Base-by-base conservation (phyloP, 2,329 filamentous ascomycete species). In the Pyricularia sp. region DNA sequence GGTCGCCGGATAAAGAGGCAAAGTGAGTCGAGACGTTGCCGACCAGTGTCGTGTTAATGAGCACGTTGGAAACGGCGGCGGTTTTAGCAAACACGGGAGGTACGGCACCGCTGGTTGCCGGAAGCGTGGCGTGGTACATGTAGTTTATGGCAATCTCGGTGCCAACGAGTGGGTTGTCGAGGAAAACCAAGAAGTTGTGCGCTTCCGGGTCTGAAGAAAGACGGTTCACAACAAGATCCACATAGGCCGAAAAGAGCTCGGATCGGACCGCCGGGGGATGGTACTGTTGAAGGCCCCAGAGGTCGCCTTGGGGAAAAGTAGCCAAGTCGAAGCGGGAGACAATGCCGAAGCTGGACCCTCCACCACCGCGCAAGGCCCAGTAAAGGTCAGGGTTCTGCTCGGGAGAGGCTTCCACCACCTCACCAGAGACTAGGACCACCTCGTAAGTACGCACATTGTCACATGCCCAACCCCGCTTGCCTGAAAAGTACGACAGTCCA, bases 291-390 rank as follows among this genome's bases (percentile, higher is more conserved):
- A 80, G 83, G 75, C 26, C 17, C 78, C 79, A 83, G 67, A 83
- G 71, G n/a, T 79, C 70, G 23, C 77, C 79, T 28, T 81, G 77
- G 4, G 74, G 74, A 71, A 80, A 79, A 0, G 81, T 79, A 70
- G 80, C 75, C 9, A 86, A 74, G 11, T 79, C 73, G 71, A 83
- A 83, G 5, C 77, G 77, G 12, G 82, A 83, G 6, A 84, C 80
- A 70, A 85, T 79, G 64, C 84, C 85, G 70, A 83, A 86, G 73
- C 85, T 87, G 75, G 82, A 85, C 74, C 82, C 85, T n/a, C 82
- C 82, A 20, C 86, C 86, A 11, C 86, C 86, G 69, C 83, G 82
- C 4, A 88, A 79, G 0, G 82, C 84, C 71, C 78, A 79, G 75
- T 79, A 87, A 7, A 89, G 77, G 69, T 87, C 85, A 0, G 79